Conservation (phyloP, 2,329 filamentous ascomycete genomes). For the Sporothrix sp. region DNA sequence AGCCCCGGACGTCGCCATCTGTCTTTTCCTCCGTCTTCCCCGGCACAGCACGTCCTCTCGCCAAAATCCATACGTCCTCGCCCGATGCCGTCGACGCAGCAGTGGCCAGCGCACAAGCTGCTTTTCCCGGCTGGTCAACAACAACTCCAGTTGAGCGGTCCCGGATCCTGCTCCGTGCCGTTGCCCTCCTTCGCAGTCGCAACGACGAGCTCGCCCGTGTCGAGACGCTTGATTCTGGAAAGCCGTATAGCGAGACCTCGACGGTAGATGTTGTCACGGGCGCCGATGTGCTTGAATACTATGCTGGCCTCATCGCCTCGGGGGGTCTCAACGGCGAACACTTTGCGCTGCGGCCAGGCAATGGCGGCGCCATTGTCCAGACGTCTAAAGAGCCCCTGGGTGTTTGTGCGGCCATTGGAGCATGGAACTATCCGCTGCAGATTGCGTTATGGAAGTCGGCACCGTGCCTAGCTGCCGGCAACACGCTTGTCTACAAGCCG, state of each 20-base stretch:
- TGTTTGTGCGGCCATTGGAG: constrained; percentile 26
- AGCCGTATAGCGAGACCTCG: constrained; percentile 75
- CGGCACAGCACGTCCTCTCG: constrained; percentile 57
- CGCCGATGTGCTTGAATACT: constrained; percentile 32
- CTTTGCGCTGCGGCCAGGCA: constrained; percentile 29
- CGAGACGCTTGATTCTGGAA: constrained; percentile 80
- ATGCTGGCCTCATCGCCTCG: constrained; percentile 25
- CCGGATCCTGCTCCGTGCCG: constrained; percentile 68
- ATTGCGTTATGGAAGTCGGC: constrained; percentile 31
- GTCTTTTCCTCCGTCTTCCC: constrained; percentile 66
- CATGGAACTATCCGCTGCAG: constrained; percentile 33
- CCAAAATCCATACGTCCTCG: constrained; percentile 63
- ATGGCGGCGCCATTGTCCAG: constrained; percentile 35
- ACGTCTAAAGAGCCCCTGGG: constrained; percentile 28
- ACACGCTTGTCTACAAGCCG: constrained; percentile 35
- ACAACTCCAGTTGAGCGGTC: constrained; percentile 66
- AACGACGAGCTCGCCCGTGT: constrained; percentile 72
- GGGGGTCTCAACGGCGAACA: constrained; percentile 25
- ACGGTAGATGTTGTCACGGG: constrained; percentile 60
- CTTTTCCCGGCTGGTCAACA: constrained; percentile 67
- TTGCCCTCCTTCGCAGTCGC: constrained; percentile 58
- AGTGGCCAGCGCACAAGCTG: constrained; percentile 57
- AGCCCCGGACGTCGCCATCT: constrained; percentile 46
- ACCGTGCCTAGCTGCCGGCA: constrained; percentile 35
- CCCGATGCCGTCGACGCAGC: constrained; percentile 54